Base-by-base conservation (phyloP, 2,329 filamentous ascomycete genomes). In the Penicillium sp. region DNA sequence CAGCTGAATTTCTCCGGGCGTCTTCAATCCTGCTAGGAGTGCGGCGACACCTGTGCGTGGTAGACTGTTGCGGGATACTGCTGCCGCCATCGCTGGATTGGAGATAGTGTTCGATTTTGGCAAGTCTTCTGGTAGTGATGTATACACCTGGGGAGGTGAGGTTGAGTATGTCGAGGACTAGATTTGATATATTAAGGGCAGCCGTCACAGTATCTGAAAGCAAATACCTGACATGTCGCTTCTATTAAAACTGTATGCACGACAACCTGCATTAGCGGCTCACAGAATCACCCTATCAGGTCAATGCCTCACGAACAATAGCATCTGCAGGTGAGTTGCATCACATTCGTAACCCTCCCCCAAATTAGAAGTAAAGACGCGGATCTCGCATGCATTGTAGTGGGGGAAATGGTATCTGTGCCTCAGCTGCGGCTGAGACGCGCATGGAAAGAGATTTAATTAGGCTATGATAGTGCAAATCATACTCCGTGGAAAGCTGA, bases 11-110 rank as follows among this genome's bases (percentile, higher is more conserved):
- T 55, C 52, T 13, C 56, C 43, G 2, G 52, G 48, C 14, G 38
- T 52, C 11, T 56, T 38, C 18, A 58, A 52, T 18, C 26, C 24
- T 8, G 52, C 42, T 9, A 58, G 47, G 13, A 58, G 48, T 6
- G 52, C 37, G 13, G 52, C 56, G 9, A 58, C 22, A 6, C 52
- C 52, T 8, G 56, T 55, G 11, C 48, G 48, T n/a, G 56, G 56
- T 20, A 56, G 43, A 7, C 11, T 14, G 4, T 26, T 31, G 26
- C 7, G 16, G 24, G 22, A 6, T 37, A n/a, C 24, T 40, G 9
- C 24, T 10, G 5, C 14, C 47, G 14, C 14, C 47, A 50, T 50
- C n/a, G 2, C 11, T 9, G 18, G 7, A 10, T 40, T 48, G 34
- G 11, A 26, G 35, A 11, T 6, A 5, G 11, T 32, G 31, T 22